Evolutionary conservation across 2,329 filamentous ascomycete species (phyloP).

Genomic region (Fulvia fulva): DNA sequence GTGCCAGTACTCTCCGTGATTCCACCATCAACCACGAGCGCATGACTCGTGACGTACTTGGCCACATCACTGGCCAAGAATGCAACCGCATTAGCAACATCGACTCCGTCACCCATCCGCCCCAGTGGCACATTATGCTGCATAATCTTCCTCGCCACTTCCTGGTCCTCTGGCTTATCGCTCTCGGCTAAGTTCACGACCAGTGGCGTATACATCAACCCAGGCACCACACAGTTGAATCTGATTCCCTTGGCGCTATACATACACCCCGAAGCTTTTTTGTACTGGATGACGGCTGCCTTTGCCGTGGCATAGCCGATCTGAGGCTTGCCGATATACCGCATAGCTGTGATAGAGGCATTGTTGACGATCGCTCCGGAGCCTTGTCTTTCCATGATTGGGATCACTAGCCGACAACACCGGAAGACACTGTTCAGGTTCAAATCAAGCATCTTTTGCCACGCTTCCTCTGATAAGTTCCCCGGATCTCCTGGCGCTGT

Average conservation of each 20-base stretch:
- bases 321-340: slow-evolving; percentile 51
- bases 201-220: slow-evolving; percentile 55
- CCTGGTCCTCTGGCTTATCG: slow-evolving; percentile 44
- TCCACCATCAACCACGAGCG: slow-evolving; percentile 47
- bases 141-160: slow-evolving; percentile 50
- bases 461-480: slow-evolving; percentile 45
- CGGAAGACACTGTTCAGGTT: slow-evolving; percentile 56
- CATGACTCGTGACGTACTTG: slow-evolving; percentile 78
- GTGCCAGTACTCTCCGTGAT: slow-evolving; percentile 28
- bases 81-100: slow-evolving; percentile 78
- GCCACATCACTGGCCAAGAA: slow-evolving; percentile 81
- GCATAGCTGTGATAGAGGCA: slow-evolving; percentile 50
- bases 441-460: slow-evolving; percentile 52
- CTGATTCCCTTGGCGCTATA: slow-evolving; percentile 45
- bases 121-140: slow-evolving; percentile 57
- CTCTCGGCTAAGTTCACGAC: slow-evolving; percentile 44
- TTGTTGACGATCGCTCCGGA: slow-evolving; percentile 44
- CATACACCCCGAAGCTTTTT: slow-evolving; percentile 39
- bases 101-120: slow-evolving; percentile 55
- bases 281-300: slow-evolving; percentile 28
- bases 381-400: slow-evolving; percentile 50
- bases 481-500: slow-evolving; percentile 43
- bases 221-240: slow-evolving; percentile 54
- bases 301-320: slow-evolving; percentile 46
- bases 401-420: slow-evolving; percentile 49